Conservation (phyloP, 2,329 filamentous ascomycete genomes). For the Venturiaceae sp. region DNA sequence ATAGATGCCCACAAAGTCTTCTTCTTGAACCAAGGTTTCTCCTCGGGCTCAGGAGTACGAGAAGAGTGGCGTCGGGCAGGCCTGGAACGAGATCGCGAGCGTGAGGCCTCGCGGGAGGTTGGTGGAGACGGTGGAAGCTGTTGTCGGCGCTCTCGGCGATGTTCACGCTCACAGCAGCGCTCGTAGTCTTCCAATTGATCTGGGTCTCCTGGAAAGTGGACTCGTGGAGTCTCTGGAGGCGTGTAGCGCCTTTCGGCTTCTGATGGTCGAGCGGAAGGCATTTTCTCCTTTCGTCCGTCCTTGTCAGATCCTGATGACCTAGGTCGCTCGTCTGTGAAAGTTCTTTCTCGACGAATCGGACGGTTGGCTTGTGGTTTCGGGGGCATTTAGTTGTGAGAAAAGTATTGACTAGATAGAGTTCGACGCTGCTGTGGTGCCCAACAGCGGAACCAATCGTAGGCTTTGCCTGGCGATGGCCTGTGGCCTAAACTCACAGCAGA, state of each 20-base stretch:
- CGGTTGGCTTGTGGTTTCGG: not conserved
- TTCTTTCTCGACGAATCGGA: not conserved
- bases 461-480: constrained; percentile 3
- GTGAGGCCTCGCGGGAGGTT: not conserved
- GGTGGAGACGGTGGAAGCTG: not conserved
- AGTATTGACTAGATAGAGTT: not conserved
- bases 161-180: not conserved
- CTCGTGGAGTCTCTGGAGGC: not conserved
- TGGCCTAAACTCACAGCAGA: constrained; percentile 2
- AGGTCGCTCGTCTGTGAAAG: not conserved
- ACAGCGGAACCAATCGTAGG: constrained; percentile 6
- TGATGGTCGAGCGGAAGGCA: not conserved
- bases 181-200: not conserved
- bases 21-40: constrained; percentile 9
- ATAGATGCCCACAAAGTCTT: constrained; percentile 8
- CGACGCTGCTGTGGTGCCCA: constrained; percentile 1
- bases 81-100: not conserved
- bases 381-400: not conserved
- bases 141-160: not conserved
- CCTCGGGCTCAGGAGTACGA: not conserved
- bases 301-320: not conserved
- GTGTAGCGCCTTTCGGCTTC: not conserved
- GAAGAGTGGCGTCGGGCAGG: not conserved
- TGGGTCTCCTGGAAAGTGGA: constrained; percentile 1
- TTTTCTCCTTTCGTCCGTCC: not conserved